Evolutionary conservation across 1,139 yeast genomes (phyloP), one percentile per base, ranked within the genome.

Genomic region (Yamadazyma trypodendri): DNA sequence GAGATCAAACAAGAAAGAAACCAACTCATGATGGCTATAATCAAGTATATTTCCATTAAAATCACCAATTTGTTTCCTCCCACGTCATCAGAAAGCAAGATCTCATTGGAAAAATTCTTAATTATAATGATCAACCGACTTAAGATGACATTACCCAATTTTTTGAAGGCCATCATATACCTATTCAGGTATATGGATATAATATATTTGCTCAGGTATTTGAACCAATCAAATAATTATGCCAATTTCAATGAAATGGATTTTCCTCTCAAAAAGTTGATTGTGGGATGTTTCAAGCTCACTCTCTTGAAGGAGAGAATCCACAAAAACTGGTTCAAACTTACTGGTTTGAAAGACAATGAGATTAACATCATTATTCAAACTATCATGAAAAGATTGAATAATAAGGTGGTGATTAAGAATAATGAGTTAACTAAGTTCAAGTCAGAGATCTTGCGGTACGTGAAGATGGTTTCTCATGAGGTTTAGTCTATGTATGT

Each of bases 141-240:
- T 37, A 61, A 58, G 41, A 53, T 71, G 35, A 51, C 71, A 1
- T 48, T 71, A 24, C 56, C 65, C 3, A 53, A 58, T 42, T 72
- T 72, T 45, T 59, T 71, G 59, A 69, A 66, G 44, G 69, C 74
- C 4, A 58, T 65, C 25, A 67, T 72, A 29, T 71, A 71, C 47
- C 55, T 72, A 33, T 70, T 71, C 54, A 61, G 77, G 39, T 72
- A 72, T 48, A 72, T 72, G 75, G 76, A 72, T 48, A 68, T 71
- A 28, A 66, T 72, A 35, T 72, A 71, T 49, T 60, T 72, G 40
- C 61, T 72, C 46, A 54, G 77, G 36, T 72, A 72, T 46, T 63
- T 72, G 44, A 72, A 72, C 46, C 77, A 72, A 48, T 65, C 74
- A 28, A 72, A 72, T 46, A 72, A 72, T 46, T 66, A 61, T 46